A percentile compares a stretch with the other conserved stretches of the same genome.
Conservation (phyloP, 345 rosid genomes). For the Arabidopsis suecica region DNA sequence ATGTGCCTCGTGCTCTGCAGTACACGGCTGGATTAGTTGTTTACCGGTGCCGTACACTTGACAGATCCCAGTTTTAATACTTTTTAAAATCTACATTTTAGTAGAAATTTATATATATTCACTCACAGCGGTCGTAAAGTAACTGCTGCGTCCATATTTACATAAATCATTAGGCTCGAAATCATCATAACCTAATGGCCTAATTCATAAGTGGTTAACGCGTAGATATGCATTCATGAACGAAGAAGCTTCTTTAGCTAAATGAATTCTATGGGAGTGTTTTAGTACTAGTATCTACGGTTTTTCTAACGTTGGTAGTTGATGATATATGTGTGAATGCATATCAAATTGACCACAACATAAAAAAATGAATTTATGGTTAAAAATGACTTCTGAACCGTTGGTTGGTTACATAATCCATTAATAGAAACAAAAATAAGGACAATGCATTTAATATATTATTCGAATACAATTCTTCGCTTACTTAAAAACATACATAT, state of each 20-base stretch:
- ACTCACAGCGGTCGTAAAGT: neutral
- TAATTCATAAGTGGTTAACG: too few species aligned
- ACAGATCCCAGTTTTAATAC: slow-evolving; percentile 8
- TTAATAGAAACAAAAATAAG: neutral
- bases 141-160: neutral
- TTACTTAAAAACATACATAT: neutral
- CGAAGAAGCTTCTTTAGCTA: neutral
- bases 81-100: neutral
- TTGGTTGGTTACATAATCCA: slow-evolving; percentile 21
- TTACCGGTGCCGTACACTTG: slow-evolving; percentile 57
- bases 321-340: slow-evolving; percentile 16
- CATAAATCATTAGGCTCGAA: too few species aligned
- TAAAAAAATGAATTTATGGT: neutral
- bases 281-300: neutral
- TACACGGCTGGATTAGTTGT: slow-evolving; percentile 35
- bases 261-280: neutral
- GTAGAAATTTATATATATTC: too few species aligned
- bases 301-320: slow-evolving; percentile 24
- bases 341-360: slow-evolving; percentile 14
- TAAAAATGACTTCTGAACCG: slow-evolving; percentile 16
- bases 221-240: too few species aligned
- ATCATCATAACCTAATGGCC: too few species aligned
- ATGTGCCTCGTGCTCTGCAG: slow-evolving; percentile 49
- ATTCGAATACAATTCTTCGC: slow-evolving; percentile 18
- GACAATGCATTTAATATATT: slow-evolving; percentile 10